Conservation (phyloP, 805 yeast genomes). For the Saturnispora besseyi region DNA sequence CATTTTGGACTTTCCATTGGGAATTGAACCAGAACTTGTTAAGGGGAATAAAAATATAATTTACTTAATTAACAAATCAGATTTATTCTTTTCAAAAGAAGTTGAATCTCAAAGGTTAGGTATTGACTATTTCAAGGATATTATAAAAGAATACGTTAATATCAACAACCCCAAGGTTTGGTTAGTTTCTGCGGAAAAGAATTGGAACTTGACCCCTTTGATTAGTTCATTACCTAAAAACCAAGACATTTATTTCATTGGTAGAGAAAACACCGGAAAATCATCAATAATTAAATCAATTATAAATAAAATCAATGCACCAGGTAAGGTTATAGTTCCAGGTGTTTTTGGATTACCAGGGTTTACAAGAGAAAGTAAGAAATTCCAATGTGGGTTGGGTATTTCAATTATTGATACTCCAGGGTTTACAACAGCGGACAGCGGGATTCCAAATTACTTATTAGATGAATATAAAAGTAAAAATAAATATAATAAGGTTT, state of each 20-base stretch:
- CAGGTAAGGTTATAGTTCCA: constrained; percentile 25
- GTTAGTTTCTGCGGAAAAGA: constrained; percentile 40
- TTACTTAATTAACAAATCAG: constrained; percentile 35
- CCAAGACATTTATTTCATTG: constrained; percentile 43
- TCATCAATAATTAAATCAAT: constrained; percentile 48
- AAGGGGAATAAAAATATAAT: constrained; percentile 29
- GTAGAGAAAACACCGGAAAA: constrained; percentile 64
- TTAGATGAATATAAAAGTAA: constrained; percentile 6
- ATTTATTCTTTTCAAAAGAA: constrained; percentile 26
- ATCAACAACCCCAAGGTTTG: constrained; percentile 31
- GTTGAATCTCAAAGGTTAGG: constrained; percentile 18
- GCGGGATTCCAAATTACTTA: constrained; percentile 22
- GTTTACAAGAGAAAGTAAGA: constrained; percentile 49
- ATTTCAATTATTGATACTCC: constrained; percentile 36
- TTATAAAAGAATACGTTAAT: constrained; percentile 23
- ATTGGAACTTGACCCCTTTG: constrained; percentile 43
- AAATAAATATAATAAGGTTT: constrained; percentile 1
- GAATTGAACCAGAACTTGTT: constrained; percentile 33
- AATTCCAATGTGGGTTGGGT: constrained; percentile 19
- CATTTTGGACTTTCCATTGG: constrained; percentile 65
- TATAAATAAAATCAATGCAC: constrained; percentile 6
- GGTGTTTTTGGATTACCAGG: constrained; percentile 54
- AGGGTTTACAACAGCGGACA: constrained; percentile 27
- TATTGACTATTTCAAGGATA: constrained; percentile 26
- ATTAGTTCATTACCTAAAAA: constrained; percentile 29